phyloP scores from a whole-genome alignment of 78 protist species.

The Dictyostelium firmibasis region DNA sequence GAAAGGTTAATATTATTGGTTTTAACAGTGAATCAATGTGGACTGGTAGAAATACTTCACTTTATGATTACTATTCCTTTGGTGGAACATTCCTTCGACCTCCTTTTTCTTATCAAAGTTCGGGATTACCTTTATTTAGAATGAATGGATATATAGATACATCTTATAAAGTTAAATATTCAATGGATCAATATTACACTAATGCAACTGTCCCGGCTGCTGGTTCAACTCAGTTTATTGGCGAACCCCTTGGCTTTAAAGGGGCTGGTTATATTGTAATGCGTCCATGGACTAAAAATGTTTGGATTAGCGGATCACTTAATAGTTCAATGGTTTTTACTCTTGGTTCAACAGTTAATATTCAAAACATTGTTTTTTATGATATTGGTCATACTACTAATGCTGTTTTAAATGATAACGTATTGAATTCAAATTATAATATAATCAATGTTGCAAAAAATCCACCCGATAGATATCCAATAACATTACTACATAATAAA shows the following conservation, averaged over 20 bases:
- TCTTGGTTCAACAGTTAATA: background rate
- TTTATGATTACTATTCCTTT: background rate
- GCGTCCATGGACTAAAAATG: background rate
- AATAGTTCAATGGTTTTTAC: background rate
- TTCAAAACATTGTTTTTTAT: background rate
- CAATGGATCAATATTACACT: background rate
- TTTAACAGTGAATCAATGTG: background rate
- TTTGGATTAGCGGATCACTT: background rate
- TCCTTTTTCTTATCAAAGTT: background rate
- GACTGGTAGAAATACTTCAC: background rate
- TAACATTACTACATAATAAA: background rate
- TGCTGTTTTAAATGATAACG: background rate
- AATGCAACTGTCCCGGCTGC: fast-evolving
- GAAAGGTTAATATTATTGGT: background rate
- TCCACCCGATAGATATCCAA: constrained; percentile 1
- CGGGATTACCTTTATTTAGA: background rate
- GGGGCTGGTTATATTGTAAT: background rate
- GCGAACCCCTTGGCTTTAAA: background rate
- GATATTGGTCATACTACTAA: background rate
- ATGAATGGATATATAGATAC: background rate
- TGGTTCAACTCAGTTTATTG: background rate
- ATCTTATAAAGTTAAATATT: background rate
- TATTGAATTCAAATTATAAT: background rate
- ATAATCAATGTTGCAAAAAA: background rate
- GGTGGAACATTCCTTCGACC: background rate